Base-by-base conservation (phyloP, 768 basidiomycete genomes). In the Lactarius deliciosus region DNA sequence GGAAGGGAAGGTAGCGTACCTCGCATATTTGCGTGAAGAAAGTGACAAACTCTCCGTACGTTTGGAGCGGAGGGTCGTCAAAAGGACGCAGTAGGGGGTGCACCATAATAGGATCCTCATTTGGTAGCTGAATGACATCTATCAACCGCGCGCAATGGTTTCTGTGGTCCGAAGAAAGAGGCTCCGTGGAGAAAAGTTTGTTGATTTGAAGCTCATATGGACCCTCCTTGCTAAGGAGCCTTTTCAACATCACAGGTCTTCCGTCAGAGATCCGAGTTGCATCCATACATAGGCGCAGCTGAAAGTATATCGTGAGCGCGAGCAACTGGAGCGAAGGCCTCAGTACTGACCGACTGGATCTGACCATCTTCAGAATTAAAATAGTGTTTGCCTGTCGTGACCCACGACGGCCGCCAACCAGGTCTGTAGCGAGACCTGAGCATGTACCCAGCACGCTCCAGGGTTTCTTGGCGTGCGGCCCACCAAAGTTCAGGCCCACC, bases 71-170 rank as follows among this genome's bases (percentile, higher is more conserved):
- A 0, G 76, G 76, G 36, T 75, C 53, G 57, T 77, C 63, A 57
- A 70, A 72, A 1, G 66, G 71, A n/a, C 75, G 70, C 9, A 77
- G 60, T 16, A 69, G 69, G 3, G 75, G 67, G 68, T 74, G 75
- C 9, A 77, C 70, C 57, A 76, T 66, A 7, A 76, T 66, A 6
- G 55, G 60, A 4, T 45, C 32, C 3, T 66, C 61, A 5, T 57
- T 43, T 1, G 65, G 65, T 5, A 66, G 56, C 22, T 66, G 18
- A 2, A 69, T 47, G 7, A 66, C 58, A 11, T 60, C 68, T 1
- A 62, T 28, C 20, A 62, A 13, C 1, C 1, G 65, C 13, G 45
- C 65, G 5, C 56, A 58, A 5, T 63, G 68, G n/a, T 69, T 69
- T 20, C 68, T 56, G 11, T 41, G 53, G 20, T 66, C 10, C 1